These are phyloP conservation scores for Globisporangium yorkense DNA, from an alignment of 352 stramenopile species.

Conservation along the genomic window DNA sequence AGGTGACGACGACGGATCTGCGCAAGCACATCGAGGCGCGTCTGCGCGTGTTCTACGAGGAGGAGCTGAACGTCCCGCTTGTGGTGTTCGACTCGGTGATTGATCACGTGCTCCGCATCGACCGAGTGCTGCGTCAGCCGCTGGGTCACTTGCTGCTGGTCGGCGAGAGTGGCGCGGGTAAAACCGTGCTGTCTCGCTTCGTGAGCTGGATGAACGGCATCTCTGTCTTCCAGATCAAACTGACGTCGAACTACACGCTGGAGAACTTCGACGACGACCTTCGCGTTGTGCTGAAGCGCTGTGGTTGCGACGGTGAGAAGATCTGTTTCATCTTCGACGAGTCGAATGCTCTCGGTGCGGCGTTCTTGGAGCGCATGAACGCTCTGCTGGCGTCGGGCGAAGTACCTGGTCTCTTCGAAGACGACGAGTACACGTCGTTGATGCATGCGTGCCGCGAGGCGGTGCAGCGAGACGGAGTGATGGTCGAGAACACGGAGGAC, in stretches of 20 bases:
- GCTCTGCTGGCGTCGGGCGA: constrained; percentile 98
- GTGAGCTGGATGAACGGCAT: constrained; percentile 99
- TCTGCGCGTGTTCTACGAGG: constrained; percentile 99
- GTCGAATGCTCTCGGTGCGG: constrained; percentile 96
- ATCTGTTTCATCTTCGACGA: constrained; percentile 99
- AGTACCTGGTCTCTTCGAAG: constrained; percentile 99
- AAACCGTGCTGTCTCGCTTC: constrained; percentile 99
- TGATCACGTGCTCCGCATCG: constrained; percentile 97
- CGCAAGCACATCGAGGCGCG: constrained; percentile 95
- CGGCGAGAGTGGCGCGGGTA: constrained; percentile 97
- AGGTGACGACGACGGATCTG: constrained; percentile 90
- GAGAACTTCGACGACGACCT: constrained; percentile 99
- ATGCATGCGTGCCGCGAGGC: constrained; percentile 95
- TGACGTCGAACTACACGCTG: constrained; percentile 97
- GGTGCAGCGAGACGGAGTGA: constrained; percentile 87
- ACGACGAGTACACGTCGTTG: constrained; percentile 97
- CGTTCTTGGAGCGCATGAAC: constrained; percentile 99
- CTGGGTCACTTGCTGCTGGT: constrained; percentile 98
- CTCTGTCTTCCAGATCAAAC: constrained; percentile 99
- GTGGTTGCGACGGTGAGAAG: constrained; percentile 97
- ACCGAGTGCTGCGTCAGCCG: constrained; percentile 97
- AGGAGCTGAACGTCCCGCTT: constrained; percentile 99
- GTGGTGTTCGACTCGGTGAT: constrained; percentile 99
- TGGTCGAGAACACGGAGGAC: constrained; percentile 92
- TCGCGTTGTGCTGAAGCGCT: constrained; percentile 94